phyloP scores from a whole-genome alignment of 208 protist species.

The Wallacemonas sp. region DNA sequence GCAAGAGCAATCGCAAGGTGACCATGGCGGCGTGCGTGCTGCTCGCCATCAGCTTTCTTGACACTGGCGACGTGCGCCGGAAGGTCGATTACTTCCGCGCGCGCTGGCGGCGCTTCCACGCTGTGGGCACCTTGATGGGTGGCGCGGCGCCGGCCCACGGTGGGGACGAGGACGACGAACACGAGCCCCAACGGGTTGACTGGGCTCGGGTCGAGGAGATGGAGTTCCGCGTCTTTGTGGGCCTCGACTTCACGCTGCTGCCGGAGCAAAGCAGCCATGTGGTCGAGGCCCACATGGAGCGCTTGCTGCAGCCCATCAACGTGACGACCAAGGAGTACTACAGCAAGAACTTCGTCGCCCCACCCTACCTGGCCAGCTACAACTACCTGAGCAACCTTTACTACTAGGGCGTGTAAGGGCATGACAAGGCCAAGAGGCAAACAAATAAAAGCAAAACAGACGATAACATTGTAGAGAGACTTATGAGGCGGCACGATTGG shows the following conservation, averaged over 20 bases:
- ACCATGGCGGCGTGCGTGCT: constrained; percentile 67
- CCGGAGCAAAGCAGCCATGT: constrained; percentile 58
- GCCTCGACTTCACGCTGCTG: constrained; percentile 82
- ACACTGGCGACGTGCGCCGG: constrained; percentile 65
- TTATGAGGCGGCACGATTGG: too few relatives aligned
- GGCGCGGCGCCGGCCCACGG: constrained; percentile 13
- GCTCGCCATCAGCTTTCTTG: constrained; percentile 81
- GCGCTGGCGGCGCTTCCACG: constrained; percentile 57
- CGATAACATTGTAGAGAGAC: too few relatives aligned
- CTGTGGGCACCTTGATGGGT: constrained; percentile 11
- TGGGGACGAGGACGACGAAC: constrained; percentile 33
- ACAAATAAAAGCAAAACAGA: background rate
- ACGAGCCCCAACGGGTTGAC: constrained; percentile 63
- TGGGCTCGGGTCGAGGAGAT: constrained; percentile 64
- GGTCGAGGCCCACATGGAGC: constrained; percentile 68
- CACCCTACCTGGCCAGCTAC: constrained; percentile 44
- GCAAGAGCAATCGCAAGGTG: constrained; percentile 74
- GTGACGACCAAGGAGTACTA: constrained; percentile 83
- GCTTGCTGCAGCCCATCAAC: constrained; percentile 77
- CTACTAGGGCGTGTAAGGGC: constrained; percentile 19
- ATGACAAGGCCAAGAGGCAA: background rate
- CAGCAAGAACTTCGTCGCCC: constrained; percentile 66
- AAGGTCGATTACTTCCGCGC: constrained; percentile 75
- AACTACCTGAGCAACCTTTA: constrained; percentile 60
- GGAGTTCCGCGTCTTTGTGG: constrained; percentile 83